Evolutionary conservation across 75 land plant genomes (phyloP).

Genomic region (Larix kaempferi): DNA sequence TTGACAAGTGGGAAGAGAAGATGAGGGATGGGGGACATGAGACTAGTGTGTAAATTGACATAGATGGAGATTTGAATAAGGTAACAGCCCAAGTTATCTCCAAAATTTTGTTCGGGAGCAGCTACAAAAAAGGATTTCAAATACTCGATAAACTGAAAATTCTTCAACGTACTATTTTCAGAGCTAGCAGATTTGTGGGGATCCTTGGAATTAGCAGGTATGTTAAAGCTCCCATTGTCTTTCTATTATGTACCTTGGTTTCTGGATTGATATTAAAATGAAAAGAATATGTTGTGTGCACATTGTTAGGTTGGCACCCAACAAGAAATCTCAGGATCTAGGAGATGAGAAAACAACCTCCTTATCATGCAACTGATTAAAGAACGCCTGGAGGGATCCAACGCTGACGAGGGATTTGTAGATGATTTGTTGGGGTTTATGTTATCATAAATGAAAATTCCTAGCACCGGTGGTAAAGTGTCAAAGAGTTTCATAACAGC

Average conservation of each 20-base stretch:
- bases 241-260: not conserved
- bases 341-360: not conserved
- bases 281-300: too few species aligned
- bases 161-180: constrained; percentile 46
- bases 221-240: not conserved
- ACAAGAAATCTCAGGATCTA: not conserved
- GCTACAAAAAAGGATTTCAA: constrained; percentile 73
- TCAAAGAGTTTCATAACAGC: constrained; percentile 12
- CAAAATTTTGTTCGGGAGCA: constrained; percentile 54
- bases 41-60: too few species aligned
- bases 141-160: constrained; percentile 52
- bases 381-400: not conserved
- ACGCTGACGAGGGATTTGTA: not conserved
- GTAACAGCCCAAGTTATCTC: not conserved
- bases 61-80: not conserved
- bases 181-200: constrained; percentile 52
- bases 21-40: too few species aligned
- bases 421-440: not conserved
- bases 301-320: not conserved
- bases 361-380: not conserved
- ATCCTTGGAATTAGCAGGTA: constrained; percentile 72
- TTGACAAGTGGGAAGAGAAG: too few species aligned
- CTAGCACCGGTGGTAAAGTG: constrained; percentile 44
- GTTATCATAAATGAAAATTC: constrained; percentile 63
- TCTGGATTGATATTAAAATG: not conserved